Conservation (phyloP, 305 asterid genomes). For the Solanum hybrid region DNA sequence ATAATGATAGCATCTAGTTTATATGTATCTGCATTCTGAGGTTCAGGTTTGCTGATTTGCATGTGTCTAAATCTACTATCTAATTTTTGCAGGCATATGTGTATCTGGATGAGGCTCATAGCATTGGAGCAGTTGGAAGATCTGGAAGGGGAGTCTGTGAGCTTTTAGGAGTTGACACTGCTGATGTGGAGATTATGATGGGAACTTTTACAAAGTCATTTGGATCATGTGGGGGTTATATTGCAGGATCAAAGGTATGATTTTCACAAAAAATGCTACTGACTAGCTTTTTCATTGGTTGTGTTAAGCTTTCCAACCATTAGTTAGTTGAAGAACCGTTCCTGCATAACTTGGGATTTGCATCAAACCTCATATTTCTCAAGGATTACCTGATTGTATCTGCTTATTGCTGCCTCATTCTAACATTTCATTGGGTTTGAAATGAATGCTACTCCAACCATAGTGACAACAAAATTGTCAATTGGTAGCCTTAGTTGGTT, state of each 20-base stretch:
- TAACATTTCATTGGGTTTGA: neutral
- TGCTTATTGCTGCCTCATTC: neutral
- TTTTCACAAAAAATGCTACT: neutral
- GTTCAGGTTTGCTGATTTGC: neutral
- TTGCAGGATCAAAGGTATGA: conserved; percentile 86
- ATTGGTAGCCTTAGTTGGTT: neutral
- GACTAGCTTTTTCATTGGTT: neutral
- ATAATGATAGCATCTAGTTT: neutral
- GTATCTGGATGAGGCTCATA: conserved; percentile 97
- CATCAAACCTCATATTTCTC: neutral
- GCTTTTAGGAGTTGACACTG: conserved; percentile 90
- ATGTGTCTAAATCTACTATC: neutral
- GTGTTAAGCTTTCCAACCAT: neutral
- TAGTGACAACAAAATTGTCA: neutral
- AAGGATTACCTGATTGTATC: neutral
- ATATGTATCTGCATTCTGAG: neutral
- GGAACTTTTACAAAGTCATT: conserved; percentile 93
- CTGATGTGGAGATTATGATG: conserved; percentile 95
- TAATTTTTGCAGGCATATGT: conserved; percentile 50
- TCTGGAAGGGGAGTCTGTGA: conserved; percentile 95
- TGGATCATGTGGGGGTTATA: conserved; percentile 23
- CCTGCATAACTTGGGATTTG: neutral
- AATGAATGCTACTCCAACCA: neutral
- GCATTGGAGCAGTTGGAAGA: conserved; percentile 98
- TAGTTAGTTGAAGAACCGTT: neutral